Base-by-base conservation (phyloP, 192 early-diverging fungal species). In the Geranomyces variabilis region DNA sequence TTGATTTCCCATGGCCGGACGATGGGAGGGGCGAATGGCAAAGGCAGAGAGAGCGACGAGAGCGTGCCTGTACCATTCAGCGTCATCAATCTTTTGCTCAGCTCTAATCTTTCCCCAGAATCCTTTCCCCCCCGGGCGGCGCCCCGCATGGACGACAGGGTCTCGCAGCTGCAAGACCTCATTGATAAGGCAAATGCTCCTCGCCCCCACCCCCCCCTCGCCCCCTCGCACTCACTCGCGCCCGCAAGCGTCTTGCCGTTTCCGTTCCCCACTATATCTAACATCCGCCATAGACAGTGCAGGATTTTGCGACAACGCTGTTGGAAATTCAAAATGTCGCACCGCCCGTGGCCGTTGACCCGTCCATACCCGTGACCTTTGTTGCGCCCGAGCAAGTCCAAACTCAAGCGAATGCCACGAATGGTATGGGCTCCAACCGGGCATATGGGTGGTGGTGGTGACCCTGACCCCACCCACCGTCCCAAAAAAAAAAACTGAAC, bases 131-230 rank as follows among this genome's bases (percentile, higher is more conserved):
- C n/a, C 33, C 36, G 10, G n/a, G n/a, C 36, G 5, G 10, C 36
- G 36, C 10, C 36, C 43, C 29, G 10, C 21, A 68, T 68, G 66
- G 66, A 68, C n/a, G n/a, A n/a, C 53, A 21, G 66, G 29, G 66
- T 68, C 21, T 55, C 66, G 33, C 66, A 68, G 34, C 46, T 68
- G n/a, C 66, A 68, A 29, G 66, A 68, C 26, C 22, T 68, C 28
- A 22, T 68, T 33, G 66, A 68, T 29, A 68, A 68, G 29, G 64
- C 43, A 66, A 31, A 14, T 0, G 30, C 10, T n/a, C n/a, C n/a
- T n/a, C n/a, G 36, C 36, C 3, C 3, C 36, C 36, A 31, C n/a
- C 41, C 12, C 60, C n/a, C 14, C 19, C 15, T 15, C 6, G 43
- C 22, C 63, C 45, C 43, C 26, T 22, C 24, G 24, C 15, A 53